A percentile compares a stretch with the other conserved stretches of the same genome.
phyloP scores from a whole-genome alignment of 2,329 filamentous ascomycete species.

The Fusarium odoratissimum region DNA sequence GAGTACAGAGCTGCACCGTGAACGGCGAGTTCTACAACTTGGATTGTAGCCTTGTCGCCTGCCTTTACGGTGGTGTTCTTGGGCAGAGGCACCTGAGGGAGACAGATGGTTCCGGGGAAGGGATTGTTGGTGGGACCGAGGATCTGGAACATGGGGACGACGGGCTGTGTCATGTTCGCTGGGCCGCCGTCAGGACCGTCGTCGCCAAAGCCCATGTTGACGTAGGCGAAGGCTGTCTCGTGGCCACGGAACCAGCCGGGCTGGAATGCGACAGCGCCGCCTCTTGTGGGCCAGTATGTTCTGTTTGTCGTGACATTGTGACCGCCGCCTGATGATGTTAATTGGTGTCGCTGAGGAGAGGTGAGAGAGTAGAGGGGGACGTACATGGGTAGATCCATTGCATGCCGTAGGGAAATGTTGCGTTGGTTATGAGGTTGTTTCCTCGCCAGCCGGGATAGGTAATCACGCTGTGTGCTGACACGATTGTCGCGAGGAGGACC shows the following conservation, averaged over 20 bases:
- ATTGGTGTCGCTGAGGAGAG: neutral
- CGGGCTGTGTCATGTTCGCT: slow-evolving; percentile 85
- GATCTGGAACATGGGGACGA: slow-evolving; percentile 85
- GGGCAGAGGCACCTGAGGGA: slow-evolving; percentile 90
- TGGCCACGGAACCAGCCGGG: slow-evolving; percentile 98
- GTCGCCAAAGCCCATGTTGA: slow-evolving; percentile 90
- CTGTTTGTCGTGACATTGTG: slow-evolving; percentile 81
- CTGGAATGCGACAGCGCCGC: slow-evolving; percentile 89
- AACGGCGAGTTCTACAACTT: slow-evolving; percentile 83
- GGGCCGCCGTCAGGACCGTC: slow-evolving; percentile 73
- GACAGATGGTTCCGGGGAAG: slow-evolving; percentile 89
- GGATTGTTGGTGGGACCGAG: slow-evolving; percentile 82
- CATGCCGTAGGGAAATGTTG: slow-evolving; percentile 87
- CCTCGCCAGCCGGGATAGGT: slow-evolving; percentile 89
- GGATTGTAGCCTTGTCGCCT: slow-evolving; percentile 92
- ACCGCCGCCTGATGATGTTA: slow-evolving; percentile 76
- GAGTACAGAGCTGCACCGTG: slow-evolving; percentile 88
- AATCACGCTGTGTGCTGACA: slow-evolving; percentile 81
- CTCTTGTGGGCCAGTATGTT: slow-evolving; percentile 89
- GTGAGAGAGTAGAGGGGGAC: slow-evolving; percentile 49
- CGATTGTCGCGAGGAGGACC: slow-evolving; percentile 60
- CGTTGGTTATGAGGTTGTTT: slow-evolving; percentile 84
- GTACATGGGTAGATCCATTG: slow-evolving; percentile 96
- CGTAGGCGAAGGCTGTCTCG: slow-evolving; percentile 81
- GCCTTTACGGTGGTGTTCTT: slow-evolving; percentile 74